phyloP scores from a whole-genome alignment of 1,139 yeast genomes.

The Suhomyces atakaporum region DNA sequence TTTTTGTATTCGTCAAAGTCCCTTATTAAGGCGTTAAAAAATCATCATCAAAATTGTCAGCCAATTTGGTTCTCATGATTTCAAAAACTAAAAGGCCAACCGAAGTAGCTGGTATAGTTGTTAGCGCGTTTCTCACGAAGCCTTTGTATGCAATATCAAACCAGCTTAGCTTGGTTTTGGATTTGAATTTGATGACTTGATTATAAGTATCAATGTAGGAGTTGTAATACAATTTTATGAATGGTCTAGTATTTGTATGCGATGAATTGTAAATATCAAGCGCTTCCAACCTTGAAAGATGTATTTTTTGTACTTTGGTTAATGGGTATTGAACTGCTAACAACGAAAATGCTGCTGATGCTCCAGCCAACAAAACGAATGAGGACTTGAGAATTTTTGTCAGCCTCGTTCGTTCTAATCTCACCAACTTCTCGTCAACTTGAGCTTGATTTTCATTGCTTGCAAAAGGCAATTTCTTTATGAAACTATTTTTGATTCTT shows the following conservation, averaged over 20 bases:
- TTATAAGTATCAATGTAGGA: conserved; percentile 73
- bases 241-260: conserved; percentile 29
- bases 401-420: conserved; percentile 43
- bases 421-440: conserved; percentile 32
- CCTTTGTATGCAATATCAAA: conserved; percentile 75
- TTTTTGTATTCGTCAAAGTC: too few relatives aligned
- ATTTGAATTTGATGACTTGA: conserved; percentile 57
- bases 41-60: conserved; percentile 33
- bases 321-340: conserved; percentile 84
- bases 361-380: conserved; percentile 83
- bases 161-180: conserved; percentile 59
- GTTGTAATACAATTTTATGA: conserved; percentile 57
- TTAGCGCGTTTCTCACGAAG: conserved; percentile 66
- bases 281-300: conserved; percentile 76
- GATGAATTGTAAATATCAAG: conserved; percentile 66
- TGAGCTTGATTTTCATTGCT: conserved; percentile 22
- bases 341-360: conserved; percentile 77
- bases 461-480: conserved; percentile 23
- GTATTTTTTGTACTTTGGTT: conserved; percentile 75
- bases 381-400: conserved; percentile 61
- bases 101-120: conserved; percentile 85
- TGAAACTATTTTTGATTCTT: conserved; percentile 29
- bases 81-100: conserved; percentile 84
- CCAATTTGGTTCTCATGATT: conserved; percentile 61
- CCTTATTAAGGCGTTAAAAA: conserved; percentile 5